Percentiles rank a stretch among this genome's conserved stretches.
Conservation (phyloP, 1,284 basidiomycete species). For the Lentinula novae-zelandiae region DNA sequence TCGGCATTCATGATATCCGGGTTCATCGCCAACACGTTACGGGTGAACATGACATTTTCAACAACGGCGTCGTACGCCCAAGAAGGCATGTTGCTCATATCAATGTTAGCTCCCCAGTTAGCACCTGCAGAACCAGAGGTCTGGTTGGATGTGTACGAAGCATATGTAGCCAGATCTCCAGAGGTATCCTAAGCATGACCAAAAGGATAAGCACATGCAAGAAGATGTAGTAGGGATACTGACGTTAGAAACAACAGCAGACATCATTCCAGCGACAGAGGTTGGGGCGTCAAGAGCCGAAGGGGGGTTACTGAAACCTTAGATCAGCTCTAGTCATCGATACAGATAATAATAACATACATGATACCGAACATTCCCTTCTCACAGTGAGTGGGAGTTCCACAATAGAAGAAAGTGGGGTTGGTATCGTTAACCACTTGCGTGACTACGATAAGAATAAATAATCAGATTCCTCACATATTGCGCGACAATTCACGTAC, state of each 20-base stretch:
- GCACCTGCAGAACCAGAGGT: slow-evolving; percentile 50
- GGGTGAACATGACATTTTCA: slow-evolving; percentile 62
- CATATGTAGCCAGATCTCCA: slow-evolving; percentile 47
- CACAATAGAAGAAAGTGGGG: slow-evolving; percentile 72
- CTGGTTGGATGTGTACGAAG: slow-evolving; percentile 42
- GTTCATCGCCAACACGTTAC: slow-evolving; percentile 60
- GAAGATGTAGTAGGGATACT: slow-evolving; percentile 17
- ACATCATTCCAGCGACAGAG: slow-evolving; percentile 52
- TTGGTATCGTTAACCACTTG: slow-evolving; percentile 70
- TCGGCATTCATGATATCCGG: slow-evolving; percentile 47
- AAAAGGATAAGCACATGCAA: not conserved
- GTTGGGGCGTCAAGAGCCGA: slow-evolving; percentile 37
- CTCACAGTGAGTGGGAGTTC: slow-evolving; percentile 60
- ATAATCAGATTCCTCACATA: not conserved
- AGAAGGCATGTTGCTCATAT: slow-evolving; percentile 48
- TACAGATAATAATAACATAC: slow-evolving; percentile 22
- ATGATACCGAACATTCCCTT: slow-evolving; percentile 83
- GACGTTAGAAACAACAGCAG: slow-evolving; percentile 43
- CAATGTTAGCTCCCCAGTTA: slow-evolving; percentile 62
- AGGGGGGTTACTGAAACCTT: slow-evolving; percentile 49
- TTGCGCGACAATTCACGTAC: slow-evolving; percentile 27
- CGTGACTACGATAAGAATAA: slow-evolving; percentile 37
- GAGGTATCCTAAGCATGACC: slow-evolving; percentile 34
- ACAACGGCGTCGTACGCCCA: slow-evolving; percentile 39
- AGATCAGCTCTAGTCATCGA: slow-evolving; percentile 10